phyloP scores from a whole-genome alignment of 2,329 filamentous ascomycete species.

The Fusarium subglutinans region DNA sequence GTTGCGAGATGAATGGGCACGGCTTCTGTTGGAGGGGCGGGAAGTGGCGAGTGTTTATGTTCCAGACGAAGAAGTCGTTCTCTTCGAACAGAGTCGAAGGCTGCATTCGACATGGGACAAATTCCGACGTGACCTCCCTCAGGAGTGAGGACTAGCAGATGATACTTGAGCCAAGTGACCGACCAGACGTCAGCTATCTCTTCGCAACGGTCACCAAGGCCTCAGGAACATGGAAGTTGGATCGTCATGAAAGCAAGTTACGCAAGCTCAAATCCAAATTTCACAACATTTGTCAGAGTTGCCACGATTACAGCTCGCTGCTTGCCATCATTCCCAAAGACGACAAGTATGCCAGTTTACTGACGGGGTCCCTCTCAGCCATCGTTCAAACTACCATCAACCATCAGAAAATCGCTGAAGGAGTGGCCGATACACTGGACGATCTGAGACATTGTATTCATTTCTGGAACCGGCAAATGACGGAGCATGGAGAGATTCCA shows the following conservation, averaged over 20 bases:
- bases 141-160: not conserved
- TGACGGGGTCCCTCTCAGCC: not conserved
- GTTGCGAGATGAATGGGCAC: not conserved
- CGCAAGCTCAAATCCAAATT: not conserved
- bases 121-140: not conserved
- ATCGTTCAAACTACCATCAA: not conserved
- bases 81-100: not conserved
- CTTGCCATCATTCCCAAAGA: not conserved
- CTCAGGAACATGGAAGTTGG: not conserved
- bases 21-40: not conserved
- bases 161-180: rapidly evolving
- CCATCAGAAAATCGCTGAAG: not conserved
- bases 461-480: not conserved
- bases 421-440: not conserved
- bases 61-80: not conserved
- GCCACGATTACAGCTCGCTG: not conserved
- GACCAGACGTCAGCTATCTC: not conserved
- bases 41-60: not conserved
- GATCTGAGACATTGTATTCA: not conserved
- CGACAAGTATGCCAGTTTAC: not conserved
- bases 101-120: not conserved
- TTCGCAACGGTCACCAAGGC: rapidly evolving
- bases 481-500: not conserved
- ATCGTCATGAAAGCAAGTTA: not conserved
- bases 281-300: not conserved